A percentile compares a stretch with the other conserved stretches of the same genome.
Evolutionary conservation across 805 yeast species (phyloP).

Genomic region (Yamadazyma insecticola): DNA sequence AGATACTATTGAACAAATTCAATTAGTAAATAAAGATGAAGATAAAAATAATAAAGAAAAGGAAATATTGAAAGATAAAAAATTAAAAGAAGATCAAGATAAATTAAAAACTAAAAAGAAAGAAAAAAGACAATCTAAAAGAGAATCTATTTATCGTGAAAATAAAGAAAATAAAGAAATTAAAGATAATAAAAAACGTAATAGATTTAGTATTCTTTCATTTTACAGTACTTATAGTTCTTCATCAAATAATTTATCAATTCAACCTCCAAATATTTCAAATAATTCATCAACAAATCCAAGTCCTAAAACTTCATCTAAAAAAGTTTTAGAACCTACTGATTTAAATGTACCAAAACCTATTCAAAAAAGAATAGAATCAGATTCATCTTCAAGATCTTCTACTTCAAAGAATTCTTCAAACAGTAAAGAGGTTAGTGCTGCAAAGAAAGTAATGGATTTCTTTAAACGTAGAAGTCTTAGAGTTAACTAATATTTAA

Average conservation of each 20-base stretch:
- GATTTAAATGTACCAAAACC: constrained; percentile 21
- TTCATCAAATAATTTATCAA: constrained; percentile 12
- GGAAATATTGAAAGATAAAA: constrained; percentile 1
- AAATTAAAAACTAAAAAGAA: constrained; percentile 1
- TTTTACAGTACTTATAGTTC: constrained; percentile 34
- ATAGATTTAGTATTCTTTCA: constrained; percentile 40
- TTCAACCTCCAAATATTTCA: constrained; percentile 3
- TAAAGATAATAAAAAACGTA: constrained; percentile 32
- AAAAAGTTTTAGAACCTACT: constrained; percentile 31
- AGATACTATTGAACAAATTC: no score
- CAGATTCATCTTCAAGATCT: constrained; percentile 15
- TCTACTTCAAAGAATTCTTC: constrained; percentile 14
- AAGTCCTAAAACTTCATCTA: constrained; percentile 6
- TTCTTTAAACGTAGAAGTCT: constrained; percentile 64
- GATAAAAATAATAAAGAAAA: constrained; percentile 1
- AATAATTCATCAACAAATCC: constrained; percentile 5
- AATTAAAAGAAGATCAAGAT: background rate
- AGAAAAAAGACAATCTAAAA: background rate
- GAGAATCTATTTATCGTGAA: constrained; percentile 4
- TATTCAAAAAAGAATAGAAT: constrained; percentile 22
- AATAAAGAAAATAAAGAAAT: constrained; percentile 19
- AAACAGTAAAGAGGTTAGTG: constrained; percentile 59
- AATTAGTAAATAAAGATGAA: background rate
- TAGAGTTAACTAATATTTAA: constrained; percentile 17
- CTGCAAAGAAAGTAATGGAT: constrained; percentile 75